These are phyloP conservation scores for Rhodotorula paludigena DNA, from an alignment of 768 basidiomycete genomes.

Conservation along the genomic window DNA sequence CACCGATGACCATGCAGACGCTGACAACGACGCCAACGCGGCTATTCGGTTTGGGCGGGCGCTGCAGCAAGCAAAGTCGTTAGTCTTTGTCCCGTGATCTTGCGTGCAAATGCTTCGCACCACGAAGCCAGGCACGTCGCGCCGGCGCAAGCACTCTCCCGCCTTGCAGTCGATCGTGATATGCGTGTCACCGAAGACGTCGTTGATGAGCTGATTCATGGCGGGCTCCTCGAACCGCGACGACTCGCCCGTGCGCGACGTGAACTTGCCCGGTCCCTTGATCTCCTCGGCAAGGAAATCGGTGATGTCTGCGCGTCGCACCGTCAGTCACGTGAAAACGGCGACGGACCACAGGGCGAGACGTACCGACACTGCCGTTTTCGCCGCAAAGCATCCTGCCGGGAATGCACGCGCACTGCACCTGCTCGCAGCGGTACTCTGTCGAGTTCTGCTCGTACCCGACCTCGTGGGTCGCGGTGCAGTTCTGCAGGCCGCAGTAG, in stretches of 20 bases:
- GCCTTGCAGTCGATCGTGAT: conserved; percentile 81
- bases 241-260: conserved; percentile 63
- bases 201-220: conserved; percentile 91
- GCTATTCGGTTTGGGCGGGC: conserved; percentile 76
- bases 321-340: no score
- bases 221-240: conserved; percentile 92
- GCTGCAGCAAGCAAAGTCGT: conserved; percentile 47
- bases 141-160: conserved; percentile 90
- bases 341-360: not conserved
- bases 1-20: conserved; percentile 66
- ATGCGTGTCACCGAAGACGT: conserved; percentile 84
- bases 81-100: not conserved
- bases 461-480: conserved; percentile 53
- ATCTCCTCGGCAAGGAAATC: conserved; percentile 89
- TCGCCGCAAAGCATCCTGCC: conserved; percentile 92
- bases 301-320: conserved; percentile 64
- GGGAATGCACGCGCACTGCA: conserved; percentile 89
- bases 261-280: conserved; percentile 82
- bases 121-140: conserved; percentile 87
- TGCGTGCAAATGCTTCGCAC: conserved; percentile 50
- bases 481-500: conserved; percentile 79
- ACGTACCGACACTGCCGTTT: conserved; percentile 60
- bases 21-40: conserved; percentile 77
- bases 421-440: conserved; percentile 70
- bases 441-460: conserved; percentile 69